phyloP scores from a whole-genome alignment of 2,329 filamentous ascomycete genomes.

The Colletotrichum incanum region DNA sequence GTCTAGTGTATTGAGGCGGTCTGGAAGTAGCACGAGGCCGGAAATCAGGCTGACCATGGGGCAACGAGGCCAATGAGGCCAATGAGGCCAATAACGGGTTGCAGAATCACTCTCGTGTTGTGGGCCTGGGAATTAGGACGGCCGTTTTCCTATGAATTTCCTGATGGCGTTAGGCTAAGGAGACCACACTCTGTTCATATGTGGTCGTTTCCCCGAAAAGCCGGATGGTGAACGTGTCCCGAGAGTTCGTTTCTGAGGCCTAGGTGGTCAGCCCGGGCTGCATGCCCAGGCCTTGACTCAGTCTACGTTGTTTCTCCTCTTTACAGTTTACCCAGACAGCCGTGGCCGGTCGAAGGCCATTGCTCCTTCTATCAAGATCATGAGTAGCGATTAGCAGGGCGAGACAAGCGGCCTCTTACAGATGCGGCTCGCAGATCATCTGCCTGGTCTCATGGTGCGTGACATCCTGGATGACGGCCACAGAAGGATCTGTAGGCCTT shows the following conservation, averaged over 20 bases:
- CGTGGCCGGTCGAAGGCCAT: background rate
- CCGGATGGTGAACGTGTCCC: slow-evolving; percentile 12
- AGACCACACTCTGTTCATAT: background rate
- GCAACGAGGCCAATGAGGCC: slow-evolving; percentile 19
- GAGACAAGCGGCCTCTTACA: background rate
- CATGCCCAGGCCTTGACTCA: slow-evolving; percentile 1
- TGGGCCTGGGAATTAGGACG: slow-evolving; percentile 10
- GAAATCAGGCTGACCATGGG: slow-evolving; percentile 9
- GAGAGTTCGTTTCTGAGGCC: slow-evolving; percentile 4
- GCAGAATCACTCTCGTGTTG: slow-evolving; percentile 8
- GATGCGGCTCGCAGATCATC: slow-evolving; percentile 28
- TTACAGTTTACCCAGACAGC: background rate
- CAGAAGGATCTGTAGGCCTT: slow-evolving; percentile 13
- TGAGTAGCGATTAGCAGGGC: slow-evolving; percentile 13
- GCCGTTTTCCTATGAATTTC: background rate
- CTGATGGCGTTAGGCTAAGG: background rate
- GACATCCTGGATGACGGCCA: slow-evolving; percentile 22
- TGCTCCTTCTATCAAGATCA: slow-evolving; percentile 26
- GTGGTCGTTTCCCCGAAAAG: slow-evolving; percentile 21
- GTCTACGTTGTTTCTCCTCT: background rate
- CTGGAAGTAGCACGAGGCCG: slow-evolving; percentile 13
- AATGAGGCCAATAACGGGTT: slow-evolving; percentile 18
- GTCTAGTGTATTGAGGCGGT: slow-evolving; percentile 32
- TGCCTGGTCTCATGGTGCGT: slow-evolving; percentile 14
- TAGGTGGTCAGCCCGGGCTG: background rate